Conservation (phyloP, 768 basidiomycete species). For the Cystofilobasidium macerans region DNA sequence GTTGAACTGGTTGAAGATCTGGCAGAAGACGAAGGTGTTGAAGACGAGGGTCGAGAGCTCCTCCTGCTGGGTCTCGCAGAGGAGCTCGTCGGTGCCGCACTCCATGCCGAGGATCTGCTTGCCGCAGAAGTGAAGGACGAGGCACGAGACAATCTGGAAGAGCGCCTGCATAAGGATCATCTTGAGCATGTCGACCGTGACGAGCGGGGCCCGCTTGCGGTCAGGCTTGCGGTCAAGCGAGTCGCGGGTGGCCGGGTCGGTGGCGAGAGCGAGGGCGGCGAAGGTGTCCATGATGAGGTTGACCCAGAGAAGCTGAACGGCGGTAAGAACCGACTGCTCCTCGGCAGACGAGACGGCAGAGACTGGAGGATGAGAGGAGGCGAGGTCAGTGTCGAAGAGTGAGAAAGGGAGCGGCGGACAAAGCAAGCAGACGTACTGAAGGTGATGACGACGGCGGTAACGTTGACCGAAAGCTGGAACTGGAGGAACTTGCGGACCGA, state of each 20-base stretch:
- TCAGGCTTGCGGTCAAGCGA: conserved; percentile 79
- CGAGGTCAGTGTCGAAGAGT: neutral
- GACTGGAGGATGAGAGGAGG: conserved; percentile 45
- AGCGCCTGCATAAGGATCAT: conserved; percentile 81
- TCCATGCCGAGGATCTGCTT: conserved; percentile 51
- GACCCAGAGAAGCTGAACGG: conserved; percentile 96
- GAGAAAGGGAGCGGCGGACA: neutral
- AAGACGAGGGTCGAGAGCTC: conserved; percentile 79
- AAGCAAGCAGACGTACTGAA: conserved; percentile 13
- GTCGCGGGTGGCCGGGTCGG: conserved; percentile 74
- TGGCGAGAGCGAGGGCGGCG: conserved; percentile 92
- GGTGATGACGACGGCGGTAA: conserved; percentile 89
- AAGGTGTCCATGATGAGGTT: conserved; percentile 76
- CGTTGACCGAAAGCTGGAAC: conserved; percentile 59
- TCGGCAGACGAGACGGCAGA: conserved; percentile 67
- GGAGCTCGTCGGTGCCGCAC: conserved; percentile 40
- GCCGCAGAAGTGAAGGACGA: conserved; percentile 83
- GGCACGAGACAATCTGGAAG: conserved; percentile 71
- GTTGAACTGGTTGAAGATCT: conserved; percentile 59
- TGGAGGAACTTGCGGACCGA: conserved; percentile 85
- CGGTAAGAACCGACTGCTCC: conserved; percentile 78
- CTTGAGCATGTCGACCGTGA: conserved; percentile 91
- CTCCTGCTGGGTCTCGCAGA: conserved; percentile 27
- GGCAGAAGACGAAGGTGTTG: conserved; percentile 96
- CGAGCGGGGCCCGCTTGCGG: conserved; percentile 73